phyloP scores from a whole-genome alignment of 495 filamentous ascomycete species.

The Schizothecium vesticola region DNA sequence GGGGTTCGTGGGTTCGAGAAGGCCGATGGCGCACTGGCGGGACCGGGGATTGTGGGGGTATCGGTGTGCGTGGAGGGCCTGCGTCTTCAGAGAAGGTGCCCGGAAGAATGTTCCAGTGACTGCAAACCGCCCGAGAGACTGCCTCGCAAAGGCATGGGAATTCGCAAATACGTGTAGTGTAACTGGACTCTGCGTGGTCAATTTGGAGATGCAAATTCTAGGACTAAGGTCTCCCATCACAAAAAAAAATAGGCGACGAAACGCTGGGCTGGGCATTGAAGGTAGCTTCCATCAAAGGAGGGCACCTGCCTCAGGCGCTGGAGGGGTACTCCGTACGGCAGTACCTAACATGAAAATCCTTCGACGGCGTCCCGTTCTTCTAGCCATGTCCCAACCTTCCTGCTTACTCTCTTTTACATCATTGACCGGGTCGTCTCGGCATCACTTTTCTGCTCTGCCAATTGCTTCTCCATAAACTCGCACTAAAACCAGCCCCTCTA shows the following conservation, averaged over 20 bases:
- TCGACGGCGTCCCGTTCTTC: not conserved
- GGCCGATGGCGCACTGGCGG: not conserved
- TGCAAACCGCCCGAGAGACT: too few species aligned
- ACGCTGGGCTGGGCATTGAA: not conserved
- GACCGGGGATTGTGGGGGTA: not conserved
- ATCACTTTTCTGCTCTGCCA: not conserved
- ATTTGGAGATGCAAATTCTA: too few species aligned
- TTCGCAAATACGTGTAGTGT: too few species aligned
- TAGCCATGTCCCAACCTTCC: too few species aligned
- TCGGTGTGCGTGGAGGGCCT: too few species aligned
- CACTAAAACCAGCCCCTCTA: not conserved
- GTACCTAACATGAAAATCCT: not conserved
- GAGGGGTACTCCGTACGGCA: not conserved
- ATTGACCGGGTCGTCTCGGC: not conserved
- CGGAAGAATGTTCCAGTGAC: not conserved
- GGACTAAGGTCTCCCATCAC: too few species aligned
- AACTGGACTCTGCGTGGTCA: too few species aligned
- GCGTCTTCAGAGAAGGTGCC: too few species aligned
- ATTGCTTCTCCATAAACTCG: not conserved
- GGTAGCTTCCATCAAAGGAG: not conserved
- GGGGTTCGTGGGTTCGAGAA: not conserved
- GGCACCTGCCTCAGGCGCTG: not conserved
- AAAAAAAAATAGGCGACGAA: not conserved
- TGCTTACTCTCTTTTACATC: not conserved
- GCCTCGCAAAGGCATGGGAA: too few species aligned